Base-by-base conservation (phyloP, 352 stramenopile genomes). In the Phytophthora pistaciae region DNA sequence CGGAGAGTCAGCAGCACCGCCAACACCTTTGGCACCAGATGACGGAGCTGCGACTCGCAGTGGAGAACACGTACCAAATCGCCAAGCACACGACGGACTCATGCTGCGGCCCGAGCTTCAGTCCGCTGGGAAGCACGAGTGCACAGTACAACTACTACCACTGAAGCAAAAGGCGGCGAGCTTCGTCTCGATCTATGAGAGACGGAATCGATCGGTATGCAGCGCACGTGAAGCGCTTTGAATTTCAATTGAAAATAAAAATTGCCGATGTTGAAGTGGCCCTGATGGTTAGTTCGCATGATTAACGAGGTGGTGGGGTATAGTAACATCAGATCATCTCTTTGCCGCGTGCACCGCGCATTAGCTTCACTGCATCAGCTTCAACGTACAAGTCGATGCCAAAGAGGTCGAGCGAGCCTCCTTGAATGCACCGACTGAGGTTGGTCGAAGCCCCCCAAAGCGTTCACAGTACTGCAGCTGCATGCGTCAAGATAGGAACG, bases 21-120 rank as follows among this genome's bases (percentile, higher is more conserved):
- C 66, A 60, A 50, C 57, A 72, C 5, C 74, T 80, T 10, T 80
- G 74, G 64, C 60, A 80, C 31, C 78, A 85, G 54, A 85, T 85
- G 75, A 75, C 74, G 27, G 67, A 84, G 68, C 70, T 85, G 60
- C 76, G 74, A 3, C 66, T 82, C 31, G 76, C 78, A 2, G 78
- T 77, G 49, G 78, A 85, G 64, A 80, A 82, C 65, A 81, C 79
- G 54, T 85, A 85, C 53, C 72, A 78, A 38, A 72, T 79, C 33
- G 72, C 72, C 56, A 82, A 82, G 60, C 66, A 75, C 56, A 85
- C 74, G 31, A 80, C 74, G 23, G 74, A 80, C 14, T 75, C 70
- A 16, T 78, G 70, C 38, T 78, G 66, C 21, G 66, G 56, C 25
- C 50, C 60, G 31, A 74, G 61, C 48, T 68, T 75, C 48, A 75